phyloP scores from a whole-genome alignment of 495 filamentous ascomycete species.

The Aspergillus sclerotiicarbonarius region DNA sequence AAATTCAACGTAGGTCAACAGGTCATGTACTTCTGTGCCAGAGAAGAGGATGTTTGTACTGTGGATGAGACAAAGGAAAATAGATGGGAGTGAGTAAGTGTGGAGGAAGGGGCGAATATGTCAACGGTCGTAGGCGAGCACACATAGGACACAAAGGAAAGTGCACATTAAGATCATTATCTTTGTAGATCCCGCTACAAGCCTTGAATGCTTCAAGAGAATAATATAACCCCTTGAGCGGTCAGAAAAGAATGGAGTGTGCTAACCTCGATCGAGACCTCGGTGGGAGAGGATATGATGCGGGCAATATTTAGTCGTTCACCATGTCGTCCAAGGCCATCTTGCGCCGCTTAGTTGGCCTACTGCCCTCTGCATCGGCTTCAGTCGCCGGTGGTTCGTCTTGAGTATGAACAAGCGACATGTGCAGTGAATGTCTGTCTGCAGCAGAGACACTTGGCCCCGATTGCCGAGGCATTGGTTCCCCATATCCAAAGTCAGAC shows the following conservation, averaged over 20 bases:
- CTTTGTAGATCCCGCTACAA: conserved; percentile 40
- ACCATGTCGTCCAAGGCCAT: conserved; percentile 55
- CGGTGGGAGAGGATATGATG: neutral
- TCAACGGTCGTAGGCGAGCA: conserved; percentile 12
- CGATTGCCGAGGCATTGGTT: conserved; percentile 27
- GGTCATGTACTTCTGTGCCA: neutral
- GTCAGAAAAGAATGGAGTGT: conserved; percentile 11
- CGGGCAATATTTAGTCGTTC: conserved; percentile 30
- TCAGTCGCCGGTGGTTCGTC: conserved; percentile 22
- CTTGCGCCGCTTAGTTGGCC: conserved; percentile 71
- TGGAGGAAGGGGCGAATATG: conserved; percentile 5
- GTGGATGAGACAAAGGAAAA: conserved; percentile 15
- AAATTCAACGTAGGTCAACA: neutral
- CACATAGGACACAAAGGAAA: conserved; percentile 17
- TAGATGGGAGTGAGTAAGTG: neutral
- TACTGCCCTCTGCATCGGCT: conserved; percentile 31
- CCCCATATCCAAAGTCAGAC: conserved; percentile 23
- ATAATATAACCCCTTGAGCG: conserved; percentile 1
- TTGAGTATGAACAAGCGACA: conserved; percentile 16
- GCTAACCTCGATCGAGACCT: conserved; percentile 1
- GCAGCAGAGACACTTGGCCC: conserved; percentile 23
- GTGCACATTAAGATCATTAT: conserved; percentile 27
- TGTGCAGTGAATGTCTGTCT: conserved; percentile 19
- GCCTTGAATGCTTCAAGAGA: conserved; percentile 9
- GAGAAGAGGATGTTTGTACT: neutral